Evolutionary conservation across 1,139 yeast species (phyloP), one percentile per base, ranked within the genome.

Genomic region (Yamadazyma spencermartinsiae): DNA sequence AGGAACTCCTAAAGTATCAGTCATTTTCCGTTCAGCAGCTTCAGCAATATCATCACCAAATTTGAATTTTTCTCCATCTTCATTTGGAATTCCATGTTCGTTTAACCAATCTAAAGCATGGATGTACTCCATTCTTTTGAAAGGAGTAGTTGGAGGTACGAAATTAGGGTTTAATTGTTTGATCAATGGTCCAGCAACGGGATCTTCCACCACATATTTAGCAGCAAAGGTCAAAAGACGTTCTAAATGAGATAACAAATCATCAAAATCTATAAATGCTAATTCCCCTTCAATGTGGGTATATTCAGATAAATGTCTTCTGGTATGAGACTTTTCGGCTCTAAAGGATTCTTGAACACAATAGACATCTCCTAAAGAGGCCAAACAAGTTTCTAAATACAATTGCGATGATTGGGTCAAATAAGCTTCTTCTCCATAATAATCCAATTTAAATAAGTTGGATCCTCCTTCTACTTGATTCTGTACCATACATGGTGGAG

Each of bases 391-490:
- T 72, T 94, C 99, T 63, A 94, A 76, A 68, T 94, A 94, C 55
- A 94, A 78, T 72, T 94, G 99, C 19, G 98, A 92, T 11, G 96
- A 86, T 70, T 94, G 99, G 16, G 99, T 94, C 58, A 94, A 76
- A 67, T 74, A 94, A 12, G 98, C 98, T 63, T 90, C 94, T 71
- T 92, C 96, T 36, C 97, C 98, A 61, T 94, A 94, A 72, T 94
- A 94, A 62, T 87, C 86, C 74, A 94, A 74, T 55, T 84, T 82
- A 73, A 94, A 94, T 60, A 94, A 76, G 13, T 98, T 94, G 24
- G 97, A 86, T 39, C 99, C 99, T 63, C 99, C 98, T 72, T 94
- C 99, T 44, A 94, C 99, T 72, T 92, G 98, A 33, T 97, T 90
- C 71, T 94, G 98, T 42, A 94, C 99, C 98, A 94, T 90, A 69